Conservation (phyloP, 1,139 yeast genomes). For the Blastobotrys apis region DNA sequence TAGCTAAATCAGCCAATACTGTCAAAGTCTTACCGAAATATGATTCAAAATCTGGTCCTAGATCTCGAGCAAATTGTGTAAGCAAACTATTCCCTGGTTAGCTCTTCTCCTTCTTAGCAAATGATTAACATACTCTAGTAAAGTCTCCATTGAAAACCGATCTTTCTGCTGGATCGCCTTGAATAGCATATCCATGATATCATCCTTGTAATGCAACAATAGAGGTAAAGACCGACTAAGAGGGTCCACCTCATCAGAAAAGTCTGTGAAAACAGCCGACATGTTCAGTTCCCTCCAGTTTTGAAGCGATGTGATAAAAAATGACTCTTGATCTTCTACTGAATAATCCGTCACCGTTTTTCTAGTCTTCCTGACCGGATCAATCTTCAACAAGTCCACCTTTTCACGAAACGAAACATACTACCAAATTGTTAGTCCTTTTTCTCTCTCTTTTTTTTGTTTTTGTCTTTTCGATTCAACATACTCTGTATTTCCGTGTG, state of each 20-base stretch:
- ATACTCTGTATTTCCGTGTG: constrained; percentile 21
- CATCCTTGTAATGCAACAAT: constrained; percentile 63
- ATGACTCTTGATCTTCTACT: constrained; percentile 59
- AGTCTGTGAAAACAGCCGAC: constrained; percentile 66
- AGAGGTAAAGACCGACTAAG: constrained; percentile 73
- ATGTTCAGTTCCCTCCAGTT: constrained; percentile 88
- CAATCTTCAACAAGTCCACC: constrained; percentile 78
- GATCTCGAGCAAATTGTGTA: constrained; percentile 84
- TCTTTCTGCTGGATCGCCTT: constrained; percentile 54
- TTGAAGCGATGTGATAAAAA: constrained; percentile 70
- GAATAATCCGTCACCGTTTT: constrained; percentile 61
- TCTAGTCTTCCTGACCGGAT: constrained; percentile 64
- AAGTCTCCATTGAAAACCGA: constrained; percentile 69
- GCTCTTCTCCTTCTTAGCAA: background rate
- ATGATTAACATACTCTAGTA: constrained; percentile 52
- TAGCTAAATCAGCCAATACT: constrained; percentile 28
- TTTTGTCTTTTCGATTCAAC: constrained; percentile 5
- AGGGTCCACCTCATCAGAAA: constrained; percentile 52
- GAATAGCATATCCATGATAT: constrained; percentile 54
- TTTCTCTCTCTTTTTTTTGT: no score
- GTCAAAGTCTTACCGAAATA: constrained; percentile 55
- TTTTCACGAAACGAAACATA: constrained; percentile 78
- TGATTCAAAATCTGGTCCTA: constrained; percentile 84
- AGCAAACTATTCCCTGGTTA: constrained; percentile 40
- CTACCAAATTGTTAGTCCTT: constrained; percentile 16